phyloP scores from a whole-genome alignment of 495 filamentous ascomycete genomes.

The Lepraria neglecta region DNA sequence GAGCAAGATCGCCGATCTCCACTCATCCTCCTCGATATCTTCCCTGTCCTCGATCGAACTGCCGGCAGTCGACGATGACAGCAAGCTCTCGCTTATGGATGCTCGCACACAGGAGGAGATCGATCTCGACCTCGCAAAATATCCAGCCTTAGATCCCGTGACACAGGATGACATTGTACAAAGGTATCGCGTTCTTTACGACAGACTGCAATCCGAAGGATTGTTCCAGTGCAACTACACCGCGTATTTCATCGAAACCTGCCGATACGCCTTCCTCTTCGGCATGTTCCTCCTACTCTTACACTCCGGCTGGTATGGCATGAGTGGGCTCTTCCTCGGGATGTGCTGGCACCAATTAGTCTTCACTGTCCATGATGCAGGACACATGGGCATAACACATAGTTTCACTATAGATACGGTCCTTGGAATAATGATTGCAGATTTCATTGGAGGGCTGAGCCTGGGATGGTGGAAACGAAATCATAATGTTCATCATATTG shows the following conservation, averaged over 20 bases:
- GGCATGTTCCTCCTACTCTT: slow-evolving; percentile 58
- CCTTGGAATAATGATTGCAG: slow-evolving; percentile 85
- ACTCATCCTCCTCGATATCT: slow-evolving; percentile 34
- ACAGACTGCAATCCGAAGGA: slow-evolving; percentile 63
- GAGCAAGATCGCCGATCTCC: slow-evolving; percentile 24
- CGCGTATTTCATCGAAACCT: slow-evolving; percentile 68
- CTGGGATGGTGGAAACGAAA: slow-evolving; percentile 95
- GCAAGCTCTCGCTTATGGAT: slow-evolving; percentile 62
- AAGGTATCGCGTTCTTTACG: slow-evolving; percentile 71
- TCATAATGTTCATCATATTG: slow-evolving; percentile 97
- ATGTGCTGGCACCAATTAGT: slow-evolving; percentile 92
- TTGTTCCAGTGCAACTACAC: slow-evolving; percentile 83
- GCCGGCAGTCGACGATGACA: slow-evolving; percentile 37
- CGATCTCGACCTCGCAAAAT: slow-evolving; percentile 68
- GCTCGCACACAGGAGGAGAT: slow-evolving; percentile 68
- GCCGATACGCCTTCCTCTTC: slow-evolving; percentile 71
- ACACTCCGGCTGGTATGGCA: slow-evolving; percentile 63
- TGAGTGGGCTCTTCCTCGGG: slow-evolving; percentile 71
- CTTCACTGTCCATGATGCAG: slow-evolving; percentile 93
- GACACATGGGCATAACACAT: slow-evolving; percentile 97
- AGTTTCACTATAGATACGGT: slow-evolving; percentile 71
- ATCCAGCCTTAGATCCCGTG: slow-evolving; percentile 67
- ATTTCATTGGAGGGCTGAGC: slow-evolving; percentile 86
- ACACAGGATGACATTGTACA: slow-evolving; percentile 73
- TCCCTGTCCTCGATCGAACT: slow-evolving; percentile 42